A percentile compares a stretch with the other conserved stretches of the same genome.
Evolutionary conservation across 2,329 filamentous ascomycete species (phyloP).

Genomic region (Fusarium sp.): DNA sequence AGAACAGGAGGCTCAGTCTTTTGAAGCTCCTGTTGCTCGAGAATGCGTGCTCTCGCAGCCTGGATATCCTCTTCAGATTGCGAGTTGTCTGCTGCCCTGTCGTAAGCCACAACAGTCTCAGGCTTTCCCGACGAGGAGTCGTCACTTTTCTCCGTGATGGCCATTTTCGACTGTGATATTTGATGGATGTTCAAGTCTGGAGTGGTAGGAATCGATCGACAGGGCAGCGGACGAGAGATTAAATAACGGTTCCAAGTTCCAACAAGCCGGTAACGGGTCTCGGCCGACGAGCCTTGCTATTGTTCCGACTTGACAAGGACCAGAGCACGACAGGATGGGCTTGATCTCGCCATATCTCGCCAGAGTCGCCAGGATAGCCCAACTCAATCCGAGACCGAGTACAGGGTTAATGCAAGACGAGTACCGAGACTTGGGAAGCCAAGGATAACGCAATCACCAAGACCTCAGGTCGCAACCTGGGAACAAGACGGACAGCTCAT

Average conservation of each 20-base stretch:
- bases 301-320: not conserved
- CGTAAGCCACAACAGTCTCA: not conserved
- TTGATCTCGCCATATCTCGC: not conserved
- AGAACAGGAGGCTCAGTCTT: slow-evolving; percentile 25
- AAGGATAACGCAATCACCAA: not conserved
- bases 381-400: not conserved
- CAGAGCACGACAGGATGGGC: not conserved
- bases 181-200: not conserved
- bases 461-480: not conserved
- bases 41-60: slow-evolving; percentile 5
- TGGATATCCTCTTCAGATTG: slow-evolving; percentile 10
- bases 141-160: not conserved
- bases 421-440: not conserved
- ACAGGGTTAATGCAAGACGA: not conserved
- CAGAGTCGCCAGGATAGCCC: not conserved
- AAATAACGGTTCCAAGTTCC: not conserved
- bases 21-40: slow-evolving; percentile 24
- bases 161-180: not conserved
- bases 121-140: not conserved
- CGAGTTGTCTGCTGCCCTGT: not conserved
- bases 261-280: not conserved
- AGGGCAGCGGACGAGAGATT: not conserved
- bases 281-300: slow-evolving; percentile 1
- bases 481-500: not conserved
- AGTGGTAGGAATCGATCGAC: not conserved